Percentiles rank a stretch among this genome's conserved stretches.
Conservation (phyloP, 2,329 filamentous ascomycete genomes). For the Emmonsia crescens region DNA sequence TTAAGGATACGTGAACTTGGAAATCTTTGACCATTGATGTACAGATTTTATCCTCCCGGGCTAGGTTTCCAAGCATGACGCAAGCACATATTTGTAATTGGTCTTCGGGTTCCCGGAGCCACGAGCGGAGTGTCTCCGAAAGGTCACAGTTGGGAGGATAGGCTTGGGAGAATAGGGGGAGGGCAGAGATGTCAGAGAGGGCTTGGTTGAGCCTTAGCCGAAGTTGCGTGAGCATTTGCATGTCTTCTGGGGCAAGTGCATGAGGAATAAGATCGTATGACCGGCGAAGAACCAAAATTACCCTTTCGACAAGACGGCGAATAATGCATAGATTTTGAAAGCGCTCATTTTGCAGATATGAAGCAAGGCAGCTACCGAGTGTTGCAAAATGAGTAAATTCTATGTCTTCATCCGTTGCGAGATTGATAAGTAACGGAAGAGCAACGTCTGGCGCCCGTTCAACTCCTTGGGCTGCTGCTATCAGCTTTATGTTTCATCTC, state of each 20-base stretch:
- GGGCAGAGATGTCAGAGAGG: slow-evolving; percentile 32
- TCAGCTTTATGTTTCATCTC: neutral
- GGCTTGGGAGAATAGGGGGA: slow-evolving; percentile 24
- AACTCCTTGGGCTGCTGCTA: slow-evolving; percentile 23
- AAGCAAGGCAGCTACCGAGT: slow-evolving; percentile 23
- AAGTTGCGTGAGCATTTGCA: slow-evolving; percentile 24
- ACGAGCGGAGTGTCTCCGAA: slow-evolving; percentile 28
- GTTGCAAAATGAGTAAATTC: slow-evolving; percentile 23
- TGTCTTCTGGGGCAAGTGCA: slow-evolving; percentile 23
- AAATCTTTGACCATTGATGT: slow-evolving; percentile 29
- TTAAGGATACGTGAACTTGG: slow-evolving; percentile 31
- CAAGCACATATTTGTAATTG: slow-evolving; percentile 38
- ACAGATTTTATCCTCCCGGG: slow-evolving; percentile 35
- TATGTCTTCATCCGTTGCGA: slow-evolving; percentile 20
- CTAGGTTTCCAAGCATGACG: slow-evolving; percentile 39
- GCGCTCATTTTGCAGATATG: slow-evolving; percentile 27
- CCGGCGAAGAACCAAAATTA: slow-evolving; percentile 23
- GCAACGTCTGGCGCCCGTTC: slow-evolving; percentile 26
- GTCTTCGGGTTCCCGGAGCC: slow-evolving; percentile 30
- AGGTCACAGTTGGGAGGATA: slow-evolving; percentile 32
- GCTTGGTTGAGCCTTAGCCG: slow-evolving; percentile 31
- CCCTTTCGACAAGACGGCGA: slow-evolving; percentile 21
- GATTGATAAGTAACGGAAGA: slow-evolving; percentile 25
- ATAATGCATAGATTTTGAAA: slow-evolving; percentile 30
- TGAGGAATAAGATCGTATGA: slow-evolving; percentile 21